phyloP scores from a whole-genome alignment of 2,329 filamentous ascomycete genomes.

The Colletotrichum sp. region DNA sequence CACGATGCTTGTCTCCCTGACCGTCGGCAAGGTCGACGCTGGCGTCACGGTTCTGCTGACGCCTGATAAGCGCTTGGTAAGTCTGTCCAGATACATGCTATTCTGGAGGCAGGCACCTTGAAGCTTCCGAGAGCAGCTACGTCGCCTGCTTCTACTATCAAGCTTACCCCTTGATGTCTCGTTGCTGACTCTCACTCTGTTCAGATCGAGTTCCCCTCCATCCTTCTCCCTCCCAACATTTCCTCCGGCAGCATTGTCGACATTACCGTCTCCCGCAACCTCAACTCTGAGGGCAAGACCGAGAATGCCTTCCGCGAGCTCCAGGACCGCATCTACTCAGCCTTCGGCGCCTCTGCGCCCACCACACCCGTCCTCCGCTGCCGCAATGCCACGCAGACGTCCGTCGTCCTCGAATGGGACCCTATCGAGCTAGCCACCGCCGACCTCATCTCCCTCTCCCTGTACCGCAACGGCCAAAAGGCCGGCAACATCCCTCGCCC shows the following conservation, averaged over 20 bases:
- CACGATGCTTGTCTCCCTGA: slow-evolving; percentile 93
- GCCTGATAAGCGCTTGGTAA: slow-evolving; percentile 93
- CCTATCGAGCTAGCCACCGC: slow-evolving; percentile 92
- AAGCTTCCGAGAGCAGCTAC: background rate
- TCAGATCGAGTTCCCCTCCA: slow-evolving; percentile 98
- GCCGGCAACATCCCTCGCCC: slow-evolving; percentile 92
- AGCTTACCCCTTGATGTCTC: background rate
- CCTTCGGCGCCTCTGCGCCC: slow-evolving; percentile 84
- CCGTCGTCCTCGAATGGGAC: slow-evolving; percentile 97
- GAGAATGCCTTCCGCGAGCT: slow-evolving; percentile 80
- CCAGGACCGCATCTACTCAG: slow-evolving; percentile 86
- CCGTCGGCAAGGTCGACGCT: slow-evolving; percentile 98
- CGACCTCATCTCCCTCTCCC: slow-evolving; percentile 83
- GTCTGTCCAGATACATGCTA: slow-evolving; percentile 33
- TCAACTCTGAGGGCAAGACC: slow-evolving; percentile 75
- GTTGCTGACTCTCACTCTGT: slow-evolving; percentile 24
- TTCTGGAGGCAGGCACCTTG: background rate
- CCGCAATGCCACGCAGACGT: slow-evolving; percentile 98
- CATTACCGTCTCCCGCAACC: slow-evolving; percentile 92
- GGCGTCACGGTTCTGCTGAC: slow-evolving; percentile 97
- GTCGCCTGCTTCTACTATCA: slow-evolving; percentile 13
- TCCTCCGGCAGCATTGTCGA: slow-evolving; percentile 97
- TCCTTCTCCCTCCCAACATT: slow-evolving; percentile 94
- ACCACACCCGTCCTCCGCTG: slow-evolving; percentile 81
- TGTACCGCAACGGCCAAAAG: slow-evolving; percentile 97